Conservation (phyloP, 306 rosid species). For the Rosa persica region DNA sequence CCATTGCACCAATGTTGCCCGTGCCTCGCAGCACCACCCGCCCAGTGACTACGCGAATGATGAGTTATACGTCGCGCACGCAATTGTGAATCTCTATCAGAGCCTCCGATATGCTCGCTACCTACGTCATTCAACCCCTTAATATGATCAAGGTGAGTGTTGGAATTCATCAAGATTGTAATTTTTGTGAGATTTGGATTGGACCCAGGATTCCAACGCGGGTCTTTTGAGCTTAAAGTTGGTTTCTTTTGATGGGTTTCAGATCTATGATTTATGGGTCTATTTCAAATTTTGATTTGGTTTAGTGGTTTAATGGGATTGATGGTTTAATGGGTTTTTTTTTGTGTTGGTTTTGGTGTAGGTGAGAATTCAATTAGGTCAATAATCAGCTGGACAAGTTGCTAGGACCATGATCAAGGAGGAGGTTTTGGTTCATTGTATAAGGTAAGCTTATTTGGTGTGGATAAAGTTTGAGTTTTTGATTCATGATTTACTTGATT, state of each 20-base stretch:
- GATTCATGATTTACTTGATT: slow-evolving; percentile 4
- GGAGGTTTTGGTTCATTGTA: slow-evolving; percentile 85
- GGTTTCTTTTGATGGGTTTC: slow-evolving; percentile 7
- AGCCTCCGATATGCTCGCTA: slow-evolving; percentile 92
- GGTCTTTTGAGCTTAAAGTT: background rate
- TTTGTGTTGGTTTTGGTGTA: slow-evolving; percentile 27
- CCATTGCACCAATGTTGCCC: too few species aligned
- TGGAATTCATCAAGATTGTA: background rate
- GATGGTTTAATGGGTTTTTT: background rate
- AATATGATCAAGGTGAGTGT: slow-evolving; percentile 88
- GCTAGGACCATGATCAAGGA: slow-evolving; percentile 74
- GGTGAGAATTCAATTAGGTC: slow-evolving; percentile 99
- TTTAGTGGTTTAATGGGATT: background rate
- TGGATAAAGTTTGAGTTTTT: too few species aligned
- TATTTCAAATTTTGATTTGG: background rate
- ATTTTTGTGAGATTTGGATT: background rate
- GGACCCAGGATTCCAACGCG: background rate
- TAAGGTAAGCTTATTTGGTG: slow-evolving; percentile 56
- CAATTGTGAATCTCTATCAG: background rate
- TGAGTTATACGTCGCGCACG: too few species aligned
- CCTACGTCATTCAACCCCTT: slow-evolving; percentile 89
- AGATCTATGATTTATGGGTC: slow-evolving; percentile 45
- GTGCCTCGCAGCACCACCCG: too few species aligned
- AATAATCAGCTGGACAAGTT: slow-evolving; percentile 75
- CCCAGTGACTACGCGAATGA: too few species aligned